Evolutionary conservation across 2,329 filamentous ascomycete genomes (phyloP).

Genomic region (Epichloe amarillans): DNA sequence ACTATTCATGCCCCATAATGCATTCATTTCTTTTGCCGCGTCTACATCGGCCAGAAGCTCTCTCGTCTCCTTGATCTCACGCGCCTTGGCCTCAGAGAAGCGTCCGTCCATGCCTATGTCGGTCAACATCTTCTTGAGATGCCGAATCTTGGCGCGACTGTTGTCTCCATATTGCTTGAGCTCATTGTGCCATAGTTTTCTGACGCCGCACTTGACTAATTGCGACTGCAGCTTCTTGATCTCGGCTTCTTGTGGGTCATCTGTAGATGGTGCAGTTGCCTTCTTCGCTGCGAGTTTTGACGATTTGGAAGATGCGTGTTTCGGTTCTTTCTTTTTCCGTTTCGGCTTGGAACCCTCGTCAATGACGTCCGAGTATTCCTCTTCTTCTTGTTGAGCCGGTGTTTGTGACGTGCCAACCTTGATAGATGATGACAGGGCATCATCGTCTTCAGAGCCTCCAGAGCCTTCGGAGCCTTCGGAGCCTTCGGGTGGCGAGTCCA

Average conservation of each 20-base stretch:
- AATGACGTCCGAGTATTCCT: constrained; percentile 42
- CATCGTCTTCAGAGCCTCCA: constrained; percentile 11
- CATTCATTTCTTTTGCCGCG: constrained; percentile 68
- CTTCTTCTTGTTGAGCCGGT: constrained; percentile 22
- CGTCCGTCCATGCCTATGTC: constrained; percentile 81
- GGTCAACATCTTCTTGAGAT: constrained; percentile 64
- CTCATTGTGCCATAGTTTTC: constrained; percentile 83
- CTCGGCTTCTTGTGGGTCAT: constrained; percentile 57
- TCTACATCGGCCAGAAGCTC: constrained; percentile 78
- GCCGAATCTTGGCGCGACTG: constrained; percentile 63
- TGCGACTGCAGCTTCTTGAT: constrained; percentile 82
- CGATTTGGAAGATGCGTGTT: constrained; percentile 16
- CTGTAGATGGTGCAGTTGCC: constrained; percentile 14
- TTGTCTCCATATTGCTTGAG: constrained; percentile 62
- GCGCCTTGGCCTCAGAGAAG: constrained; percentile 73
- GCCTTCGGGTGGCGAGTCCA: constrained; percentile 6
- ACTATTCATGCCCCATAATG: constrained; percentile 53
- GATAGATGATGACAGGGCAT: constrained; percentile 7
- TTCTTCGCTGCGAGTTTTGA: constrained; percentile 17
- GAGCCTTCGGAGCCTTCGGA: constrained; percentile 10
- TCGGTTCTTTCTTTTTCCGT: constrained; percentile 36
- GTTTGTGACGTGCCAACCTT: constrained; percentile 11
- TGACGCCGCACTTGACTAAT: constrained; percentile 78
- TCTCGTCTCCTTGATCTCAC: constrained; percentile 73
- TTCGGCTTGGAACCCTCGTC: constrained; percentile 55